phyloP scores from a whole-genome alignment of 2,329 filamentous ascomycete species.

The Ophiostoma pallidulum region DNA sequence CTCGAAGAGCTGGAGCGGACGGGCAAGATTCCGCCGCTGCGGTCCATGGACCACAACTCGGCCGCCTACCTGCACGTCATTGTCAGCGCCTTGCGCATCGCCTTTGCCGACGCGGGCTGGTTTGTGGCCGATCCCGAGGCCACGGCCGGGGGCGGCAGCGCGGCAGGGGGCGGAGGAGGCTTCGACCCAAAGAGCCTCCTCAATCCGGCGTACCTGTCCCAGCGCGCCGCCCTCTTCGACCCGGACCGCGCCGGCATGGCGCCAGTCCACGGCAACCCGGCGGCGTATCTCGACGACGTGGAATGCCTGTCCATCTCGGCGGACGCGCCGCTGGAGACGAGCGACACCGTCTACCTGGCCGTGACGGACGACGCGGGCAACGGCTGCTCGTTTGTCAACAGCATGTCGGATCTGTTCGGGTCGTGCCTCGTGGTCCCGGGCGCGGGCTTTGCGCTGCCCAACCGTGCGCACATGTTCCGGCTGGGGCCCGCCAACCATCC shows the following conservation, averaged over 20 bases:
- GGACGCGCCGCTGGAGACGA: constrained; percentile 35
- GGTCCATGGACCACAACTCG: constrained; percentile 64
- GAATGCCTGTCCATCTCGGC: background rate
- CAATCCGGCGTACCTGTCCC: constrained; percentile 59
- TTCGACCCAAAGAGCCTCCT: constrained; percentile 39
- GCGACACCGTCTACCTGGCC: constrained; percentile 89
- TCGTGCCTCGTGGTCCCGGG: constrained; percentile 74
- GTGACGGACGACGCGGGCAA: constrained; percentile 75
- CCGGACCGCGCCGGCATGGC: constrained; percentile 53
- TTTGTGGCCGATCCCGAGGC: constrained; percentile 68
- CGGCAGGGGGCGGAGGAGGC: constrained; percentile 52
- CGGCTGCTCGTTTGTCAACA: constrained; percentile 91
- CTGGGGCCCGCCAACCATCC: constrained; percentile 57
- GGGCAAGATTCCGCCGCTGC: constrained; percentile 63
- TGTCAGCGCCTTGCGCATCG: constrained; percentile 79
- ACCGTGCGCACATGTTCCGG: constrained; percentile 77
- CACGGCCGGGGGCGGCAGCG: constrained; percentile 32
- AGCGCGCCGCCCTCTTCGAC: constrained; percentile 52
- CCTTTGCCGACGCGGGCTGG: constrained; percentile 82
- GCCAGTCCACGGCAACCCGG: constrained; percentile 22
- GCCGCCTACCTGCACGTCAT: constrained; percentile 70
- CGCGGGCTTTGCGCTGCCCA: constrained; percentile 86
- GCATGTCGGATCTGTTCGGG: constrained; percentile 79
- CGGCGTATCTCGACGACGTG: background rate
- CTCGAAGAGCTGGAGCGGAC: constrained; percentile 71